Base-by-base conservation (phyloP, 2,329 filamentous ascomycete species). In the Diaporthe velutina region DNA sequence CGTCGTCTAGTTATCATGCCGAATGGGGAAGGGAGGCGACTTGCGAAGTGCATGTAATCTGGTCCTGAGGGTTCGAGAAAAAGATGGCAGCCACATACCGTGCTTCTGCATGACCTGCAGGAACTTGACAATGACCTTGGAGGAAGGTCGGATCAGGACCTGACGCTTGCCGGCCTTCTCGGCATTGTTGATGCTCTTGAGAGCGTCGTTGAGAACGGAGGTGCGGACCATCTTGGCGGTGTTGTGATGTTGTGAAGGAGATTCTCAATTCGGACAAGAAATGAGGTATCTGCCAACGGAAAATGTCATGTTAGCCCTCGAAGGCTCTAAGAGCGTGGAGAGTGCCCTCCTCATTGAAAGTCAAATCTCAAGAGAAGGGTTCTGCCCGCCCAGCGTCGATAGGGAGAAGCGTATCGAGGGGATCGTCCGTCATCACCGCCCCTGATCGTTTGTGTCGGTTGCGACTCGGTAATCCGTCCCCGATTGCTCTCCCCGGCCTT, bases 1-100 rank as follows among this genome's bases (percentile, higher is more conserved):
- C 92, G 92, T 95, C 93, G 93, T 95, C 96, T 98, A 99, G 97
- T 98, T 98, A 98, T 98, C 95, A 98, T 94, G 93, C 96, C 96
- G 97, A 97, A 93, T 83, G 81, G 79, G 79, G 77, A 74, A 61
- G 45, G 71, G 33, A 35, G 40, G 33, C 38, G 64, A 54, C 35
- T 73, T 76, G 76, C 66, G 75, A 77, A 40, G 57, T 30, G 30
- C 58, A 28, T 66, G 30, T 64, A 76, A 76, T 57, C 74, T 73
- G 61, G 28, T 68, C 19, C 42, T 60, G 74, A 13, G n/a, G 28
- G 70, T 25, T 52, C 42, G 71, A 55, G 7, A 35, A 57, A 25
- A 12, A 70, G 64, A 58, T 75, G 71, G 58, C 66, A 50, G 52
- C 38, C 66, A 94, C 95, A 80, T 97, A 98, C 97, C 97, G 90